Conservation (phyloP, 2,329 filamentous ascomycete genomes). For the Trichophyton mentagrophytes region DNA sequence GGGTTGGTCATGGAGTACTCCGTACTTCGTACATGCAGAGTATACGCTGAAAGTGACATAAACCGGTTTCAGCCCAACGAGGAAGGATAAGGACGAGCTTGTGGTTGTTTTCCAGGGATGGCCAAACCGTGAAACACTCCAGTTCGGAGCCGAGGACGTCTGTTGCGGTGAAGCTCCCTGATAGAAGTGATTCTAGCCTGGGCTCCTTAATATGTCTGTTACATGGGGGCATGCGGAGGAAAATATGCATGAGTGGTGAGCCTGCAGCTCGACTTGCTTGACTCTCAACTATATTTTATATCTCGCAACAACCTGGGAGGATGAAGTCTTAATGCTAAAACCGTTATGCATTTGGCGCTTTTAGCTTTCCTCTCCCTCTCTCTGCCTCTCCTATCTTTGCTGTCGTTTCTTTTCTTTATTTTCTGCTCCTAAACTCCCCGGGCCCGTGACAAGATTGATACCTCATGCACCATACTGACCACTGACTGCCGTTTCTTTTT, state of each 20-base stretch:
- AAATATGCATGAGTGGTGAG: background rate
- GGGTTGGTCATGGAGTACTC: background rate
- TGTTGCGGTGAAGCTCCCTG: background rate
- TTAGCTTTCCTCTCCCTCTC: background rate
- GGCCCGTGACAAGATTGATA: background rate
- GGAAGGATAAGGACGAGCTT: background rate
- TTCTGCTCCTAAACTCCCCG: background rate
- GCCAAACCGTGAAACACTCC: background rate
- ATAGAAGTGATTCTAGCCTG: background rate
- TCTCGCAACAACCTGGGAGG: background rate
- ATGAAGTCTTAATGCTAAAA: background rate
- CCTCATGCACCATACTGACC: background rate
- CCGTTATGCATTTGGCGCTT: background rate
- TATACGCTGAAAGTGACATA: background rate
- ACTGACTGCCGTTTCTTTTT: background rate
- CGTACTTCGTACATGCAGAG: background rate
- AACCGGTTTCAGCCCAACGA: background rate
- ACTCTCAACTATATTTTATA: background rate
- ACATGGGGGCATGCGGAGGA: background rate
- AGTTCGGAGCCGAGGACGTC: background rate
- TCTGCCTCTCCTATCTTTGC: background rate
- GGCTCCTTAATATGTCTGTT: conserved; percentile 1
- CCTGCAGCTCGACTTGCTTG: background rate
- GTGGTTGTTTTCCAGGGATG: background rate
- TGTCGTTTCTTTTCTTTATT: background rate